Evolutionary conservation across 495 filamentous ascomycete species (phyloP), one percentile per base, ranked within the genome.

Genomic region (Tuber melanosporum): DNA sequence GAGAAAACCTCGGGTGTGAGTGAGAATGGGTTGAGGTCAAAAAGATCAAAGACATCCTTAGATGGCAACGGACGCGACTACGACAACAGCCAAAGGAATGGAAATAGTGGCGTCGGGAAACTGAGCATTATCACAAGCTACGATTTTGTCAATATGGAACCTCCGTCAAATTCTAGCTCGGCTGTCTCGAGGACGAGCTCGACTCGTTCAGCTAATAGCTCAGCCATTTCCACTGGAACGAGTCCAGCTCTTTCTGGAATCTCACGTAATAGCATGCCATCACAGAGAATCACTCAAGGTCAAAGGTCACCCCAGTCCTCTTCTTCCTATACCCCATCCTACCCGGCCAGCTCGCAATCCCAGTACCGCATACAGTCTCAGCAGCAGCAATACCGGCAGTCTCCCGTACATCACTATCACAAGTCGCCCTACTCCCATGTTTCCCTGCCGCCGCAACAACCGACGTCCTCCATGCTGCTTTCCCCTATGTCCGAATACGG

Each of bases 121-220:
- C 79, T 83, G 45, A 83, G 82, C 73, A 82, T 83, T 74, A 78
- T 83, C 71, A 87, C 85, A 42, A 86, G 84, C 26, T 88, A 88
- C 80, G 86, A 87, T 77, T 88, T 88, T 75, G 84, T 87, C 80
- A 87, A 86, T 74, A 87, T 88, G 84, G 86, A 86, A 45, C 82
- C 83, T 49, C 81, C 83, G n/a, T 84, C 85, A n/a, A 77, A 79
- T 47, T 80, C 79, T 26, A 81, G 83, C 43, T 84, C 81, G 42
- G 78, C 83, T 20, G 79, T 82, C 39, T 75, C 81, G 39, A 82
- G 77, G 43, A 81, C 80, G n/a, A 80, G 77, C 46, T 82, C 81
- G 44, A 49, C 81, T 20, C 77, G 80, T 72, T 80, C 81, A 22
- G 46, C 72, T 19, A 74, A 72, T 8, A 57, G 74, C 70, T 75